Conservation (phyloP, 2,329 filamentous ascomycete species). For the Pyricularia sp. region DNA sequence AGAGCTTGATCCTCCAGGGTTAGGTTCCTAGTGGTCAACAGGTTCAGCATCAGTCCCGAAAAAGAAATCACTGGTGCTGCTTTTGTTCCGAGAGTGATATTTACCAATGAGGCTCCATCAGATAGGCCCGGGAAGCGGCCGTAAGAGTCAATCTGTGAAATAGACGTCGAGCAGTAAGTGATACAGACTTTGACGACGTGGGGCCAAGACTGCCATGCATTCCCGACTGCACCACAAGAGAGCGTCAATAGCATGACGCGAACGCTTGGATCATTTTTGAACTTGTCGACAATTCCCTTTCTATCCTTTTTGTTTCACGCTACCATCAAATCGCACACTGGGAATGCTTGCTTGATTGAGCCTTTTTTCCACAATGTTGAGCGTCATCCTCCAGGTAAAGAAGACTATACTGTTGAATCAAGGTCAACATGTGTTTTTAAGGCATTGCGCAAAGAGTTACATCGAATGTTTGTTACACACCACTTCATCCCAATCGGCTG, state of each 20-base stretch:
- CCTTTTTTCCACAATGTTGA: slow-evolving; percentile 33
- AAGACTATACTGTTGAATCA: slow-evolving; percentile 33
- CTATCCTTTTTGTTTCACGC: slow-evolving; percentile 31
- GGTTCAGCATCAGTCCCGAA: not conserved
- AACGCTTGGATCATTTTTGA: slow-evolving; percentile 25
- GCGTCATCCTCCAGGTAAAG: slow-evolving; percentile 38
- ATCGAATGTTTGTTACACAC: not conserved
- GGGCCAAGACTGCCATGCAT: slow-evolving; percentile 9
- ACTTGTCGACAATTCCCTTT: slow-evolving; percentile 27
- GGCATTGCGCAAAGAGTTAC: too few relatives aligned
- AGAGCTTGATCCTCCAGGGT: slow-evolving; percentile 21
- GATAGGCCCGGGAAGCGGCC: too few relatives aligned
- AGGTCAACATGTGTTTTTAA: too few relatives aligned
- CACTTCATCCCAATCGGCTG: too few relatives aligned
- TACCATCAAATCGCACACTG: slow-evolving; percentile 36
- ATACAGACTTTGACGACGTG: too few relatives aligned
- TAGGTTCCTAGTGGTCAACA: slow-evolving; percentile 15
- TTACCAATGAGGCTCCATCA: too few relatives aligned
- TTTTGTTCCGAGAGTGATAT: too few relatives aligned
- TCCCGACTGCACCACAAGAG: slow-evolving; percentile 43
- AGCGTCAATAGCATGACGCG: slow-evolving; percentile 38
- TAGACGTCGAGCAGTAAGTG: not conserved
- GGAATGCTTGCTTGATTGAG: slow-evolving; percentile 24
- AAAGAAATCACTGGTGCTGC: too few relatives aligned
- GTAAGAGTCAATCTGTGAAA: too few relatives aligned